Conservation (phyloP, 2,329 filamentous ascomycete genomes). For the Colletotrichum paranaense region DNA sequence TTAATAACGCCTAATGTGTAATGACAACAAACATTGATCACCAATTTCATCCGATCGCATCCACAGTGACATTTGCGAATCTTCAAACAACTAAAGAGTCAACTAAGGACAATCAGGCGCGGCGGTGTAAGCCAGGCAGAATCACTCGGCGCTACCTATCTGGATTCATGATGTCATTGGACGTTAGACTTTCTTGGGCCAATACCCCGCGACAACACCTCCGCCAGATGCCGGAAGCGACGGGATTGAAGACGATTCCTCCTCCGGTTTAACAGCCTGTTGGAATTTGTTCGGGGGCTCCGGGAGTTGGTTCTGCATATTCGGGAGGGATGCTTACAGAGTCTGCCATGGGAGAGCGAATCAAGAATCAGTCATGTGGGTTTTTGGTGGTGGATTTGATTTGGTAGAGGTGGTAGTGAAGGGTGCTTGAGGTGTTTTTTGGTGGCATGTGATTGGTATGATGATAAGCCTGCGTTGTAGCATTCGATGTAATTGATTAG, state of each 20-base stretch:
- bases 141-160: neutral
- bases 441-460: neutral
- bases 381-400: neutral
- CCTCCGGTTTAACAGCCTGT: slow-evolving; percentile 9
- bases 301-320: neutral
- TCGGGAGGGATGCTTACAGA: neutral
- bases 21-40: neutral
- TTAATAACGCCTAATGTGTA: slow-evolving; percentile 18
- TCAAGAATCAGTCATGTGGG: neutral
- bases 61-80: neutral
- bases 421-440: neutral
- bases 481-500: no score
- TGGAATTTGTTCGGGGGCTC: neutral
- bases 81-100: no score
- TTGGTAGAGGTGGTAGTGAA: neutral
- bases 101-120: neutral
- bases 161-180: neutral
- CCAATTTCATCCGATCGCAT: neutral
- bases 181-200: neutral
- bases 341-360: neutral
- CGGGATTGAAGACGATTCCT: neutral
- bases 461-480: neutral
- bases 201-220: no score
- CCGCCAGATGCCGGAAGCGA: neutral
- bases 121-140: neutral